Percentiles rank a stretch among this genome's conserved stretches.
Evolutionary conservation across 192 early-diverging fungal species (phyloP).

Genomic region (Rhizophagus clarus): DNA sequence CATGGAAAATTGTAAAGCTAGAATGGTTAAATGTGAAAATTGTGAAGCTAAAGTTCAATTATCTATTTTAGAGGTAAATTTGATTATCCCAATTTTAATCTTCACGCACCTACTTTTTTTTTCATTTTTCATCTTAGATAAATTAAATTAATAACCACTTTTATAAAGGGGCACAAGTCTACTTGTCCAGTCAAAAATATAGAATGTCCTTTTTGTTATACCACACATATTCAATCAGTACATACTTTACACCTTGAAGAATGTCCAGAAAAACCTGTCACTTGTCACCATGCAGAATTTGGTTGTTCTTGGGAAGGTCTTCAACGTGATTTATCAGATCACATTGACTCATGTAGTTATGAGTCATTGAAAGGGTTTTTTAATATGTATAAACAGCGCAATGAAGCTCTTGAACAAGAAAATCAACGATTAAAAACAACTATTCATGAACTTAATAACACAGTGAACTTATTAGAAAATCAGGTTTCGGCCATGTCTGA

Average conservation of each 20-base stretch:
- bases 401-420: conserved; percentile 48
- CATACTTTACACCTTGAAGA: conserved; percentile 47
- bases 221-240: conserved; percentile 39
- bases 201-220: conserved; percentile 58
- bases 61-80: conserved; percentile 54
- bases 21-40: conserved; percentile 54
- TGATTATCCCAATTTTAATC: not conserved
- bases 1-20: conserved; percentile 57
- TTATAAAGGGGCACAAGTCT: conserved; percentile 50
- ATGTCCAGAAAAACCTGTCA: conserved; percentile 46
- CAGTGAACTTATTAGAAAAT: conserved; percentile 38
- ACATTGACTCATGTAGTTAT: conserved; percentile 57
- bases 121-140: not conserved
- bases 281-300: conserved; percentile 48
- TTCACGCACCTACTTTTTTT: not conserved
- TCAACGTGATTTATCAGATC: conserved; percentile 40
- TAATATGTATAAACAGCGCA: conserved; percentile 44
- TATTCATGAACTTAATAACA: conserved; percentile 38
- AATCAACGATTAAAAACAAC: conserved; percentile 45
- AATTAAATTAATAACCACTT: not conserved
- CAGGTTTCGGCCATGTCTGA: conserved; percentile 38
- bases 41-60: conserved; percentile 56
- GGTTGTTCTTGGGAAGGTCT: conserved; percentile 67
- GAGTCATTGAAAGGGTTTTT: conserved; percentile 63
- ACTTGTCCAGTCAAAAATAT: conserved; percentile 58